Evolutionary conservation across 2,329 filamentous ascomycete species (phyloP), one percentile per base, ranked within the genome.

Genomic region (Fusarium sp.): DNA sequence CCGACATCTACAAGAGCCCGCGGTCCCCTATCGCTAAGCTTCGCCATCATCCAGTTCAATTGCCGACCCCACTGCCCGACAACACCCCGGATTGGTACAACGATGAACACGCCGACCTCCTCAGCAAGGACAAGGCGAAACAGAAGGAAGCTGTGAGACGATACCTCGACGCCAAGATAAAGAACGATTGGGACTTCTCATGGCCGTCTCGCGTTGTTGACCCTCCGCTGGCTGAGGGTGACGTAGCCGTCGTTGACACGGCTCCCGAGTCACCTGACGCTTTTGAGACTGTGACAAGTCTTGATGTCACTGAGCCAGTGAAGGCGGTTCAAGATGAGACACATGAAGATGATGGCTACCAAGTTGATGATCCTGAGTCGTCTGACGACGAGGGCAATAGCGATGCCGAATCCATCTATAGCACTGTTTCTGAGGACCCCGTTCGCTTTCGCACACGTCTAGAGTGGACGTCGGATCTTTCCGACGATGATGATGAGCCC

Each of bases 131-230:
- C 75, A 90, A 90, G 76, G 66, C 78, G 26, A 89, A 85, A 79
- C 87, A 89, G 71, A 90, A 90, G 74, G 86, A 89, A 42, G 89
- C 89, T 14, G 85, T 91, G 37, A 86, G 82, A 73, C 84, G 81
- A 52, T 86, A 85, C 69, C 79, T 91, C 3, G 78, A 80, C 4
- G 81, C 84, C 23, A 87, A 84, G 69, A 80, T 91, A 42, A 85
- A 83, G 65, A 84, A 83, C 65, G 88, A 90, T 73, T 91, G 89
- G 89, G 79, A 81, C 1, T 91, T 89, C 73, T 70, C 80, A 34
- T 90, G 88, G 88, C 85, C 86, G 3, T 81, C 79, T 13, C 72
- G 71, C 41, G 57, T 60, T 25, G 59, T 67, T 43, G 65, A 69
- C 6, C 58, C 70, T 9, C 54, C 51, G 4, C 43, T 18, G 19